Evolutionary conservation across 2,329 filamentous ascomycete genomes (phyloP).

Genomic region (Aspergillus piperis): DNA sequence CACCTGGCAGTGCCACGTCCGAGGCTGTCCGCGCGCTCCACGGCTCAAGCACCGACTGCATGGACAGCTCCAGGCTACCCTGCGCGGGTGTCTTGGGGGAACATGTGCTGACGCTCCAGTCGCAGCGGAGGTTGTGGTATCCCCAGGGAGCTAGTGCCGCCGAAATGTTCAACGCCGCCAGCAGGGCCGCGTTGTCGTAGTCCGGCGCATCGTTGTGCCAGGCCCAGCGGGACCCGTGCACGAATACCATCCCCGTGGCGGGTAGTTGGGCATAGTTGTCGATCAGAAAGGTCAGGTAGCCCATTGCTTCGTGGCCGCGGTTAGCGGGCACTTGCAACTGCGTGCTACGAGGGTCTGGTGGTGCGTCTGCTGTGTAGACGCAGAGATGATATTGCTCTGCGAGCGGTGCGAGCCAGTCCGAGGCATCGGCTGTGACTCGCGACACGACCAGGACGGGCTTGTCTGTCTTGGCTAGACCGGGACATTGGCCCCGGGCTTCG

Average conservation of each 20-base stretch:
- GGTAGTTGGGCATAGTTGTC: constrained; percentile 49
- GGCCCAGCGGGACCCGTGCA: constrained; percentile 47
- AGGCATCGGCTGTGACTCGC: constrained; percentile 42
- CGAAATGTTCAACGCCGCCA: constrained; percentile 42
- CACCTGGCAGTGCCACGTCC: constrained; percentile 40
- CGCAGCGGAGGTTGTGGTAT: constrained; percentile 54
- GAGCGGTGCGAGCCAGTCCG: constrained; percentile 46
- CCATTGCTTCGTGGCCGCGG: constrained; percentile 51
- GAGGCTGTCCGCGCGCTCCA: constrained; percentile 47
- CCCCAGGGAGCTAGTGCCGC: constrained; percentile 42
- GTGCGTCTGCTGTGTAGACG: constrained; percentile 47
- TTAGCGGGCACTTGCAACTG: constrained; percentile 50
- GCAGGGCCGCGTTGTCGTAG: constrained; percentile 49
- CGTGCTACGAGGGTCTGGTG: constrained; percentile 25
- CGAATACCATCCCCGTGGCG: constrained; percentile 42
- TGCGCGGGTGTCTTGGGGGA: constrained; percentile 38
- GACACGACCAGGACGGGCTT: constrained; percentile 52
- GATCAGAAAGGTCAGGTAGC: constrained; percentile 51
- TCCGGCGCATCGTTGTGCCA: constrained; percentile 49
- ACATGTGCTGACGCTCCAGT: constrained; percentile 52
- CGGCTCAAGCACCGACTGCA: constrained; percentile 43
- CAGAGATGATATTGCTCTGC: constrained; percentile 47
- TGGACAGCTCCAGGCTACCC: constrained; percentile 43
- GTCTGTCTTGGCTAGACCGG: constrained; percentile 37
- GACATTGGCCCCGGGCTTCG: constrained; percentile 45